Evolutionary conservation across 2,329 filamentous ascomycete species (phyloP).

Genomic region (Thelonectria blattea): DNA sequence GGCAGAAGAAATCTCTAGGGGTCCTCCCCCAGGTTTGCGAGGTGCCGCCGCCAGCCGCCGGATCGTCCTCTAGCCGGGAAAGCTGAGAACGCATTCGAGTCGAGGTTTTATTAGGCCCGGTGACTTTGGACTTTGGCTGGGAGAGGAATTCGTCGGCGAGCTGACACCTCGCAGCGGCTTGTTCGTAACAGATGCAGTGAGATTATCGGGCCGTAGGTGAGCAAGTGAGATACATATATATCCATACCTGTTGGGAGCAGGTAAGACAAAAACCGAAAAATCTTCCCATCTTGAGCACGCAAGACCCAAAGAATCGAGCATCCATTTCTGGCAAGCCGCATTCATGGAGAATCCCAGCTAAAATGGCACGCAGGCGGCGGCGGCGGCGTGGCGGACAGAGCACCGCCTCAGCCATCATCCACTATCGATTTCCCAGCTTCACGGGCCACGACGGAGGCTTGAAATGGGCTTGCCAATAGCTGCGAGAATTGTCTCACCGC

Average conservation of each 20-base stretch:
- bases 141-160: background rate
- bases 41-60: background rate
- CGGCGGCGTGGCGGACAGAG: constrained; percentile 2
- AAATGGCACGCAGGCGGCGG: constrained; percentile 8
- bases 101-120: background rate
- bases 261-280: too few relatives aligned
- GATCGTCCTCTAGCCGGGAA: constrained; percentile 6
- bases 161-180: background rate
- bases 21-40: constrained; percentile 15
- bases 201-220: background rate
- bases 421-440: background rate
- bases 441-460: background rate
- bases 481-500: background rate
- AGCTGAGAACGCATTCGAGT: too few relatives aligned
- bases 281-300: background rate
- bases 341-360: background rate
- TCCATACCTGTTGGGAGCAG: background rate
- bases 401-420: background rate
- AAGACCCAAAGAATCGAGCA: background rate
- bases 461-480: background rate
- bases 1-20: background rate
- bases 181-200: background rate
- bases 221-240: background rate
- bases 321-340: background rate
- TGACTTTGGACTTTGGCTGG: background rate